phyloP scores from a whole-genome alignment of 306 rosid genomes.

The Cicer cuneatum region DNA sequence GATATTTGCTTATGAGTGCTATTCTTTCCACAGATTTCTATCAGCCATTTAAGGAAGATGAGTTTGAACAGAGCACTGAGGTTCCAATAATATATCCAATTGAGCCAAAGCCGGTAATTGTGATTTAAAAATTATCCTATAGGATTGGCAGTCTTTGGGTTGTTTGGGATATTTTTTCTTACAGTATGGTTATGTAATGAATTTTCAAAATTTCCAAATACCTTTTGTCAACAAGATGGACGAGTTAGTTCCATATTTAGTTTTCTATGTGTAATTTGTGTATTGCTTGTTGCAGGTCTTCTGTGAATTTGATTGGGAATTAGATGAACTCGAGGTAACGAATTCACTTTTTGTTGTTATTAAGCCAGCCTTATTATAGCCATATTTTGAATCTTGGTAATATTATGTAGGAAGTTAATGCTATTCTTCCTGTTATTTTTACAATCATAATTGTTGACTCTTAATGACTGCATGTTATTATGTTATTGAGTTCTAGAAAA shows the following conservation, averaged over 20 bases:
- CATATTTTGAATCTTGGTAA: slow-evolving; percentile 9
- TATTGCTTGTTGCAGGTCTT: slow-evolving; percentile 58
- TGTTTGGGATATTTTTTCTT: slow-evolving; percentile 14
- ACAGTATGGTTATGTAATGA: not conserved
- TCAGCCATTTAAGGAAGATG: slow-evolving; percentile 87
- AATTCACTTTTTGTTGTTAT: slow-evolving; percentile 25
- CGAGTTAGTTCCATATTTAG: not conserved
- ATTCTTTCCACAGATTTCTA: slow-evolving; percentile 68
- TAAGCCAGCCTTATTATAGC: slow-evolving; percentile 19
- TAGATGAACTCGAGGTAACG: slow-evolving; percentile 82
- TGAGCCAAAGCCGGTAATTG: slow-evolving; percentile 76
- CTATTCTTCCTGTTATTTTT: slow-evolving; percentile 26
- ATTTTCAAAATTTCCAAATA: not conserved
- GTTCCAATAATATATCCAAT: slow-evolving; percentile 77
- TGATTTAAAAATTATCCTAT: slow-evolving; percentile 2
- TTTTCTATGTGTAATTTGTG: slow-evolving; percentile 21
- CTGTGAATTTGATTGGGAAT: slow-evolving; percentile 92
- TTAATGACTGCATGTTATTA: slow-evolving; percentile 2
- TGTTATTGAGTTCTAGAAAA: slow-evolving; percentile 28
- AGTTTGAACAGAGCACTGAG: slow-evolving; percentile 83
- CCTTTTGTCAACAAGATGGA: not conserved
- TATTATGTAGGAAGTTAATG: slow-evolving; percentile 13
- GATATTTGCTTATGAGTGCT: slow-evolving; percentile 30
- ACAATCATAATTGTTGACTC: not conserved
- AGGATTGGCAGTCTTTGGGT: slow-evolving; percentile 19